Evolutionary conservation across 2,329 filamentous ascomycete species (phyloP).

Genomic region (Stachybotrys echinatus): DNA sequence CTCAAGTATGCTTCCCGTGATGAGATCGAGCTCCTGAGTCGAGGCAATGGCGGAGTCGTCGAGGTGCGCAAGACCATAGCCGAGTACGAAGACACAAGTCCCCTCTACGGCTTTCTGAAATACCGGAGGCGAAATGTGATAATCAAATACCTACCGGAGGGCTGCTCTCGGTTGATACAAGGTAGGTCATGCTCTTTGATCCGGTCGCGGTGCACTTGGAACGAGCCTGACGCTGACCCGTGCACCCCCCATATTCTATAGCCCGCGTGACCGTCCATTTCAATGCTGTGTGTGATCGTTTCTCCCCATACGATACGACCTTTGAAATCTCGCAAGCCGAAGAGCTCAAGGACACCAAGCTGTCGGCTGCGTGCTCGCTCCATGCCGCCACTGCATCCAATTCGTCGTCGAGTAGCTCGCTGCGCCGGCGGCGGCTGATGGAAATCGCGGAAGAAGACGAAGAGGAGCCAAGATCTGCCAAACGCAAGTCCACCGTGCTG

Average conservation of each 20-base stretch:
- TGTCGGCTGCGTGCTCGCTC: constrained; percentile 83
- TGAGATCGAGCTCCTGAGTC: constrained; percentile 72
- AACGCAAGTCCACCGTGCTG: constrained; percentile 52
- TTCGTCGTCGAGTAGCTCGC: constrained; percentile 77
- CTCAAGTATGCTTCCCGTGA: constrained; percentile 88
- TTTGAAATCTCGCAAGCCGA: constrained; percentile 71
- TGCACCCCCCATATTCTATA: constrained; percentile 29
- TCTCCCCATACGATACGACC: constrained; percentile 80
- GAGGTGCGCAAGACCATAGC: constrained; percentile 77
- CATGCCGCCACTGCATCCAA: constrained; percentile 84
- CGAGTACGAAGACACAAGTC: constrained; percentile 76
- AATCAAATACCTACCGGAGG: constrained; percentile 88
- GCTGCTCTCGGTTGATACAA: constrained; percentile 85
- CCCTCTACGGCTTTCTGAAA: constrained; percentile 85
- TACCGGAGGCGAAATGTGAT: constrained; percentile 87
- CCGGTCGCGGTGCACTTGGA: background rate
- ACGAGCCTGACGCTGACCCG: background rate
- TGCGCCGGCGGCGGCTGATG: constrained; percentile 71
- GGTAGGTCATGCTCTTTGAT: constrained; percentile 64
- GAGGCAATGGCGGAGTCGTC: constrained; percentile 74
- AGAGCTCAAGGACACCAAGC: constrained; percentile 80
- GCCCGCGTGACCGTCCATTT: constrained; percentile 77
- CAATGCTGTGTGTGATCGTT: constrained; percentile 61
- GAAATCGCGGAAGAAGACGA: constrained; percentile 94
- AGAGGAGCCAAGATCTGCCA: constrained; percentile 58